These are phyloP conservation scores for Blastocystis sp. DNA, from an alignment of 352 stramenopile species.

Conservation along the genomic window DNA sequence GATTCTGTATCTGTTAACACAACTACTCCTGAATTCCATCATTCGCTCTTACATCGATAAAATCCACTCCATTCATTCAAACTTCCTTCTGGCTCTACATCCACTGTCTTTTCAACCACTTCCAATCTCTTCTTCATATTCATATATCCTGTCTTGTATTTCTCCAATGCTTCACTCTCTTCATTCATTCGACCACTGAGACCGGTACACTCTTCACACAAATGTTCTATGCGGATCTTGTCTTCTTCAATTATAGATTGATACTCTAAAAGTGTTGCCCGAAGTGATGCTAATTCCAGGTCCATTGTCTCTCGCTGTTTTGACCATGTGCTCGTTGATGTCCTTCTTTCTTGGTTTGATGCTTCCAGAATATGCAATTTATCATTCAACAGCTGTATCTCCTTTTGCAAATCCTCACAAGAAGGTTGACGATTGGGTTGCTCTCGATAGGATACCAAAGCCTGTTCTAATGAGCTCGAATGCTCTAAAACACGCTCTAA, in stretches of 20 bases:
- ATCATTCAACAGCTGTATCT: not conserved
- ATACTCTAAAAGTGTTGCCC: not conserved
- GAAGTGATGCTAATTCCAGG: not conserved
- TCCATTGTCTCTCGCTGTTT: not conserved
- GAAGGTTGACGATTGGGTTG: not conserved
- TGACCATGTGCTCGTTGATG: not conserved
- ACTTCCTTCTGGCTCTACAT: not conserved
- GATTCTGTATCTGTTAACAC: not conserved
- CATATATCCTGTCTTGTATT: slow-evolving; percentile 62
- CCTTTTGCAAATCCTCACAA: not conserved
- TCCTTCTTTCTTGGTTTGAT: not conserved
- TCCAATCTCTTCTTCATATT: slow-evolving; percentile 42
- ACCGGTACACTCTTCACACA: not conserved
- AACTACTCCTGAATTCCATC: not conserved
- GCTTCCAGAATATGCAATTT: not conserved
- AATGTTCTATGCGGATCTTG: slow-evolving; percentile 15
- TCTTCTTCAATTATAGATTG: not conserved
- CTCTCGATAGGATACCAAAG: not conserved
- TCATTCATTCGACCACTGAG: slow-evolving; percentile 33
- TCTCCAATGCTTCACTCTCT: slow-evolving; percentile 23
- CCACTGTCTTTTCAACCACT: not conserved
- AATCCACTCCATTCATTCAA: not conserved
- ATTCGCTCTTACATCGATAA: not conserved
- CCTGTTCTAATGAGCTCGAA: not conserved
- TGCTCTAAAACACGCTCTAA: not conserved